Evolutionary conservation across 2,329 filamentous ascomycete species (phyloP).

Genomic region (Fusarium oxysporum): DNA sequence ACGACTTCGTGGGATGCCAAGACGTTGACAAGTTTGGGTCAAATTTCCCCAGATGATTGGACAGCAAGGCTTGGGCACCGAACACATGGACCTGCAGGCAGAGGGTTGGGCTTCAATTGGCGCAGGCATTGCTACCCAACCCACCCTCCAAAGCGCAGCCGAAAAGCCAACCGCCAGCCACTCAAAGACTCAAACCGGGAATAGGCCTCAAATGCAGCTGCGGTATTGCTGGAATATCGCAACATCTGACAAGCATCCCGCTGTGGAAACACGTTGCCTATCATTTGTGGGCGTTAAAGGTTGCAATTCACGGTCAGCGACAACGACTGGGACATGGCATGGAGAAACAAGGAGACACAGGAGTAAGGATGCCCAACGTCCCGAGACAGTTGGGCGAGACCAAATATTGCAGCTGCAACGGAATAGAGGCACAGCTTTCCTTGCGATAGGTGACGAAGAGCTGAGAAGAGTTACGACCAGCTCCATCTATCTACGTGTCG

Average conservation of each 20-base stretch:
- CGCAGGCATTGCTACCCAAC: constrained; percentile 56
- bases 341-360: constrained; percentile 28
- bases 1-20: constrained; percentile 32
- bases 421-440: constrained; percentile 27
- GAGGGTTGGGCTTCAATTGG: constrained; percentile 54
- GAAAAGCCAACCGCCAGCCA: constrained; percentile 24
- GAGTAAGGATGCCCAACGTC: constrained; percentile 43
- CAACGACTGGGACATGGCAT: constrained; percentile 30
- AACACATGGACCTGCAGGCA: constrained; percentile 41
- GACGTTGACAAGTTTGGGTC: constrained; percentile 19
- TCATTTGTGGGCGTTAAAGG: constrained; percentile 40
- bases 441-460: constrained; percentile 27
- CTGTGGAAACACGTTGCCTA: constrained; percentile 43
- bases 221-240: constrained; percentile 36
- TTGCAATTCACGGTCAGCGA: constrained; percentile 23
- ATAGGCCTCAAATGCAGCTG: constrained; percentile 39
- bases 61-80: constrained; percentile 39
- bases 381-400: constrained; percentile 37
- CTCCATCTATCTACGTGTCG: constrained; percentile 45
- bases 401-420: constrained; percentile 33
- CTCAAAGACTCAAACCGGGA: constrained; percentile 11
- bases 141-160: constrained; percentile 33
- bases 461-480: constrained; percentile 27
- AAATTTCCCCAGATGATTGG: constrained; percentile 42
- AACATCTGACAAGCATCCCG: constrained; percentile 37